phyloP scores from a whole-genome alignment of 2,329 filamentous ascomycete species.

The Trichoderma atroviride region DNA sequence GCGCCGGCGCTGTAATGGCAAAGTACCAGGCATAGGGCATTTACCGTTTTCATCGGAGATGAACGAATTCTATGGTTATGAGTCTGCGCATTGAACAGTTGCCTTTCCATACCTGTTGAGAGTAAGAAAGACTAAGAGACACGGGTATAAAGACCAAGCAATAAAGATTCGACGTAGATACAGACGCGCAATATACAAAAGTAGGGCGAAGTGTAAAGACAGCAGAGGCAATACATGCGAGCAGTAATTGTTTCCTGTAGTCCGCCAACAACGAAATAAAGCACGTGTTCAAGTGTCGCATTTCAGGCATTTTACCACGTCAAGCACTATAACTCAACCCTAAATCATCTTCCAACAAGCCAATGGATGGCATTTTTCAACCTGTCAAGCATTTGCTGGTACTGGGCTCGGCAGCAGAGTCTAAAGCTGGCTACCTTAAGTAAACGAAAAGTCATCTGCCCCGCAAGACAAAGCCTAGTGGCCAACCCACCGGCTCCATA shows the following conservation, averaged over 20 bases:
- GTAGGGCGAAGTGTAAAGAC: too few species aligned
- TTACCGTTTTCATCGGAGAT: not conserved
- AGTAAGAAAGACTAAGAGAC: not conserved
- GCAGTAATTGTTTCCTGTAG: too few species aligned
- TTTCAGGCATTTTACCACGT: too few species aligned
- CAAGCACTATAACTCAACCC: too few species aligned
- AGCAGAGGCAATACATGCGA: too few species aligned
- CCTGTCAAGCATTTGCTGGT: not conserved
- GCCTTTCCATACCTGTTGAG: not conserved
- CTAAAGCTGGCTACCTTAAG: not conserved
- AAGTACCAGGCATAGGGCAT: not conserved
- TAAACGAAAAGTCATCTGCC: constrained; percentile 1
- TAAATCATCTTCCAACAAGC: too few species aligned
- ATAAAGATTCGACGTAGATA: not conserved
- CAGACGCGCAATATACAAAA: not conserved
- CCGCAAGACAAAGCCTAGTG: constrained; percentile 9
- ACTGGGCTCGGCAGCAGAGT: not conserved
- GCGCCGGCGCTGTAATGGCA: constrained; percentile 49
- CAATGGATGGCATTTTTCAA: not conserved
- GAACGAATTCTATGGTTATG: not conserved
- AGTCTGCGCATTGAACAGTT: not conserved
- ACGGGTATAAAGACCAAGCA: not conserved
- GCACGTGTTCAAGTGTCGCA: too few species aligned
- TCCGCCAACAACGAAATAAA: too few species aligned
- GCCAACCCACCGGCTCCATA: not conserved